These are phyloP conservation scores for Fistulinella cinereoalba DNA, from an alignment of 1,284 basidiomycete species.

Conservation along the genomic window DNA sequence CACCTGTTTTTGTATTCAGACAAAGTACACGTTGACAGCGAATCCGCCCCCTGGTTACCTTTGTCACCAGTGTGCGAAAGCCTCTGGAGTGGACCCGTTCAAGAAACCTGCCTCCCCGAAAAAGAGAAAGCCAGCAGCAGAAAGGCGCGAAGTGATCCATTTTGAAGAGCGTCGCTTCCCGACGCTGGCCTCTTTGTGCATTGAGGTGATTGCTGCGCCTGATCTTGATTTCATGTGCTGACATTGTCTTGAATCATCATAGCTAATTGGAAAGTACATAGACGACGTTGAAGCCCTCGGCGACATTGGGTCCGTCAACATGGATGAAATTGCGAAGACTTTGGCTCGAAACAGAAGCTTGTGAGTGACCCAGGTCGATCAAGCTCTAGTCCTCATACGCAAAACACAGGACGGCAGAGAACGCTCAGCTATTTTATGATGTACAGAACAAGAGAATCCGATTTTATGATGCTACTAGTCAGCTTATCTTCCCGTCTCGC, in stretches of 20 bases:
- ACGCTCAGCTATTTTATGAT: conserved; percentile 83
- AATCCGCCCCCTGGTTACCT: conserved; percentile 70
- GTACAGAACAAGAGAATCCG: conserved; percentile 65
- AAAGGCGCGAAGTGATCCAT: conserved; percentile 61
- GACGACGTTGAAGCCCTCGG: conserved; percentile 90
- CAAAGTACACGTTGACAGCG: conserved; percentile 78
- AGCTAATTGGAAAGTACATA: conserved; percentile 86
- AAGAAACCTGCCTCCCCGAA: conserved; percentile 65
- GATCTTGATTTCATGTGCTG: neutral
- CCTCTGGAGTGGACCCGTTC: conserved; percentile 75
- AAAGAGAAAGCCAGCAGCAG: conserved; percentile 59
- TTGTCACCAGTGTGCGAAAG: conserved; percentile 78
- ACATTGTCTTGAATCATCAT: neutral
- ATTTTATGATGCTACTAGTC: conserved; percentile 91
- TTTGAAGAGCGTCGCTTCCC: conserved; percentile 73
- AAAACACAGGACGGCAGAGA: conserved; percentile 61
- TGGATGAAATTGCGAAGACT: conserved; percentile 81
- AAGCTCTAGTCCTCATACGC: conserved; percentile 1
- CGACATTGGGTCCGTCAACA: conserved; percentile 77
- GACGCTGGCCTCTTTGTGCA: conserved; percentile 74
- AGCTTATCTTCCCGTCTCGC: conserved; percentile 3
- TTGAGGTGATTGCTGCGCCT: conserved; percentile 50
- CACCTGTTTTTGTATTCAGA: conserved; percentile 46
- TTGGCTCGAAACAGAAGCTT: conserved; percentile 85
- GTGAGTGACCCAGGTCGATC: conserved; percentile 44